Conservation (phyloP, 2,329 filamentous ascomycete genomes). For the Trichophyton verrucosum region DNA sequence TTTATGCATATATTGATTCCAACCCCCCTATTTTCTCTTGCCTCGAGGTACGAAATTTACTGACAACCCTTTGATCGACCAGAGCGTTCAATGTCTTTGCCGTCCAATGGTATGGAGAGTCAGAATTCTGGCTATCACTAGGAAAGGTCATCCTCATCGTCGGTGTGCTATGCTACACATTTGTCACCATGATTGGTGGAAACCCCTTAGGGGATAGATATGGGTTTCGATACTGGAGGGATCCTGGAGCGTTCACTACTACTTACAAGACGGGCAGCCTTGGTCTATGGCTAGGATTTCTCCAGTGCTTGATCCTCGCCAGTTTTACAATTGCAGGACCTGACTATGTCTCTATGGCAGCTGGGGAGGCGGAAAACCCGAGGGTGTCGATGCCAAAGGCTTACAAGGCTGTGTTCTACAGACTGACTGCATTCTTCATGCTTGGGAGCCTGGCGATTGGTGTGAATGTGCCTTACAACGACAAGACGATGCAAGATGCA, state of each 20-base stretch:
- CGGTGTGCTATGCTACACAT: constrained; percentile 62
- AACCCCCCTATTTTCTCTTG: too few relatives aligned
- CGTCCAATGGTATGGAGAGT: constrained; percentile 63
- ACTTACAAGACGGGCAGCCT: constrained; percentile 52
- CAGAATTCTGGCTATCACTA: constrained; percentile 61
- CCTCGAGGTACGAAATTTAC: not conserved
- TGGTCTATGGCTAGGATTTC: constrained; percentile 63
- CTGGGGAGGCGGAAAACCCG: constrained; percentile 60
- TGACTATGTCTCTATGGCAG: constrained; percentile 53
- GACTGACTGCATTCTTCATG: constrained; percentile 62
- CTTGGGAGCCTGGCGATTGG: constrained; percentile 61
- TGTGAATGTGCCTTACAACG: constrained; percentile 58
- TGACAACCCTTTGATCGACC: not conserved
- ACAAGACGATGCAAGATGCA: constrained; percentile 48
- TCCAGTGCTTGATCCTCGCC: constrained; percentile 61
- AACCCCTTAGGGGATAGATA: constrained; percentile 61
- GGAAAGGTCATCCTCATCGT: constrained; percentile 62
- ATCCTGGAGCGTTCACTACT: constrained; percentile 58
- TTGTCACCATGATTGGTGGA: constrained; percentile 71
- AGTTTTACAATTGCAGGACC: constrained; percentile 56
- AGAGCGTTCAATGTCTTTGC: constrained; percentile 56
- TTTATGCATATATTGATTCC: too few relatives aligned
- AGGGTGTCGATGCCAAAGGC: constrained; percentile 58
- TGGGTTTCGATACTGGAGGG: constrained; percentile 56
- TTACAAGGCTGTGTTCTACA: constrained; percentile 68